These are phyloP conservation scores for Glebionis coronaria DNA, from an alignment of 129 eudicot genomes.

Conservation along the genomic window DNA sequence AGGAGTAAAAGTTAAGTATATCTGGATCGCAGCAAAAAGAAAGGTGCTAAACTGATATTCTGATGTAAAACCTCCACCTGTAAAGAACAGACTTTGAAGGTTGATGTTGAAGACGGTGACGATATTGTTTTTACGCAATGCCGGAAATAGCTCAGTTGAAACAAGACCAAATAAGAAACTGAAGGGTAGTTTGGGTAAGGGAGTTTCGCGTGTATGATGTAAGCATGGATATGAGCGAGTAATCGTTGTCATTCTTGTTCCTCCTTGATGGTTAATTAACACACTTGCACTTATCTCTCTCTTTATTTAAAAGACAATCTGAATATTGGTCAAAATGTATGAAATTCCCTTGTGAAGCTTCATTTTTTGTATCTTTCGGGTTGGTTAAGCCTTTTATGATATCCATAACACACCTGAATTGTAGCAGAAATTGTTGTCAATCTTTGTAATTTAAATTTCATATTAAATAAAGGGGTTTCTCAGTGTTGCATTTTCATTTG, in stretches of 20 bases:
- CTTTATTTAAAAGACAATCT: conserved; percentile 9
- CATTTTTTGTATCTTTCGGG: conserved; percentile 7
- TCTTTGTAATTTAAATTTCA: conserved; percentile 17
- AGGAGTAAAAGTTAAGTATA: too few relatives aligned
- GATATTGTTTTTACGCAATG: too few relatives aligned
- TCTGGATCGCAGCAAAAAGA: too few relatives aligned
- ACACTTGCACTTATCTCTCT: conserved; percentile 12
- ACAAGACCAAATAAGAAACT: too few relatives aligned
- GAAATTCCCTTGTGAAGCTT: conserved; percentile 18
- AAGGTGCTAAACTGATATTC: too few relatives aligned
- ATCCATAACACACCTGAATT: background rate
- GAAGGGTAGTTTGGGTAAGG: too few relatives aligned
- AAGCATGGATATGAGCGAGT: conserved; percentile 51
- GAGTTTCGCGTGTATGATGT: too few relatives aligned
- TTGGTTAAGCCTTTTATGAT: background rate
- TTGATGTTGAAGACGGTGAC: too few relatives aligned
- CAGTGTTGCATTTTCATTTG: background rate
- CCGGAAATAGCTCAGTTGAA: too few relatives aligned
- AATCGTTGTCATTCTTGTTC: conserved; percentile 59
- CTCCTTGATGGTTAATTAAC: too few relatives aligned
- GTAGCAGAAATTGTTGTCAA: conserved; percentile 18
- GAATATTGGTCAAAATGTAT: conserved; percentile 10
- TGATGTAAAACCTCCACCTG: too few relatives aligned
- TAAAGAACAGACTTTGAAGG: too few relatives aligned
- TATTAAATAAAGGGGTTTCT: conserved; percentile 6